Conservation (phyloP, 164 flowering plant genomes). For the Piper betle region DNA sequence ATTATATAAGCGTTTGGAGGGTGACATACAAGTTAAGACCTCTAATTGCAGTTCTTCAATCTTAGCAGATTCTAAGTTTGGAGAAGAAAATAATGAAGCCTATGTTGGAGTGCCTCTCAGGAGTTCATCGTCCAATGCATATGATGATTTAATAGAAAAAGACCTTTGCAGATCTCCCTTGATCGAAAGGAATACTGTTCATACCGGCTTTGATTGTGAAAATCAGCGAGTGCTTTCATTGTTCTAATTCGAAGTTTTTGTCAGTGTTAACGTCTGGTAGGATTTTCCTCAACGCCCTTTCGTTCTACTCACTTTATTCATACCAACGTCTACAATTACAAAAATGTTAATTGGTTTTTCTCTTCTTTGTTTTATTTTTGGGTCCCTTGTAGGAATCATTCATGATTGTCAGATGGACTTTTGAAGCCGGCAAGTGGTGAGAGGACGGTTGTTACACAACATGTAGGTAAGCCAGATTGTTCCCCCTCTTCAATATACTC, state of each 20-base stretch:
- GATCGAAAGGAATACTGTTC: constrained; percentile 11
- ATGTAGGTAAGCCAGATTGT: constrained; percentile 22
- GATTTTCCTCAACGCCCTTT: too few species aligned
- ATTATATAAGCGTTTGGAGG: constrained; percentile 31
- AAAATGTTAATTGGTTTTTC: neutral
- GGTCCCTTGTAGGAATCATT: constrained; percentile 16
- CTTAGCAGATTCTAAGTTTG: constrained; percentile 26
- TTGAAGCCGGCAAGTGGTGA: constrained; percentile 17
- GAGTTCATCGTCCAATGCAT: constrained; percentile 44
- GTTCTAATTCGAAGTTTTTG: neutral
- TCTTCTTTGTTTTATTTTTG: neutral
- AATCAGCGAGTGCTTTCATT: constrained; percentile 30
- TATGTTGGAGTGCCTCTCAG: constrained; percentile 29
- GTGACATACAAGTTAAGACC: neutral
- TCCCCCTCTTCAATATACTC: constrained; percentile 21
- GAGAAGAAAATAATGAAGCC: constrained; percentile 24
- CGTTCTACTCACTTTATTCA: too few species aligned
- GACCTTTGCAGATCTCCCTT: constrained; percentile 36
- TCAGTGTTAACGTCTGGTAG: neutral
- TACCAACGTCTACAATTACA: neutral
- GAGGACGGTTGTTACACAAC: constrained; percentile 8
- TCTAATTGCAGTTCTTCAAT: constrained; percentile 8
- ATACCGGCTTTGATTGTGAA: constrained; percentile 20
- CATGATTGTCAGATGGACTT: constrained; percentile 44
- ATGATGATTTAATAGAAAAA: constrained; percentile 17